Evolutionary conservation across 805 yeast species (phyloP), one percentile per base, ranked within the genome.

Genomic region (Jamesozyma lodderae): DNA sequence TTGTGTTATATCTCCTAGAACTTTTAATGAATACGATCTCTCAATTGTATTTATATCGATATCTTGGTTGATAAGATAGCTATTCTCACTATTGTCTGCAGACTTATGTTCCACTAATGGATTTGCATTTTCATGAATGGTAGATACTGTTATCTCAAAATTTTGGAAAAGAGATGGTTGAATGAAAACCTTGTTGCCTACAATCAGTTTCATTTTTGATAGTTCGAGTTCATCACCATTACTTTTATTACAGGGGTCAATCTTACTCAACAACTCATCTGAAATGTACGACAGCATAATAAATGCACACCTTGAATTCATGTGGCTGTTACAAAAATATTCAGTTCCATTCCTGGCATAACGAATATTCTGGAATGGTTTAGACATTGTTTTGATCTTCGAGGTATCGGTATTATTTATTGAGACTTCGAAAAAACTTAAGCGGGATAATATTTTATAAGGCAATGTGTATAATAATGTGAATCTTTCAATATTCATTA

Each of bases 131-230:
- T n/a, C n/a, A 13, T 68, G 55, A 31, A 64, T 1, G 77, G 76
- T 25, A 70, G 53, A 2, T 73, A 64, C 6, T 1, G 73, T 64
- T 4, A 85, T 83, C 48, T 68, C 67, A 52, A 81, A 79, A 1
- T 88, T 87, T 56, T 81, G 88, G 49, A 72, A 79, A 17, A 81
- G 58, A 3, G 86, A 74, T 45, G 73, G 28, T 11, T 22, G 10
- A 6, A 14, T n/a, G 17, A 20, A 15, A 6, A 22, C 27, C 16
- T 32, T 21, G 74, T 6, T 53, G 17, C 38, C 40, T 74, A 8
- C 54, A 49, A 14, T 52, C 21, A 34, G 33, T 36, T 11, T 33
- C 29, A 22, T 36, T 26, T 35, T 23, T 1, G 22, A 24, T 17
- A 23, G 25, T 36, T 23, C 15, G 17, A 23, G 14, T 6, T 14